Base-by-base conservation (phyloP, 1,139 yeast species). In the Pichia sp. region DNA sequence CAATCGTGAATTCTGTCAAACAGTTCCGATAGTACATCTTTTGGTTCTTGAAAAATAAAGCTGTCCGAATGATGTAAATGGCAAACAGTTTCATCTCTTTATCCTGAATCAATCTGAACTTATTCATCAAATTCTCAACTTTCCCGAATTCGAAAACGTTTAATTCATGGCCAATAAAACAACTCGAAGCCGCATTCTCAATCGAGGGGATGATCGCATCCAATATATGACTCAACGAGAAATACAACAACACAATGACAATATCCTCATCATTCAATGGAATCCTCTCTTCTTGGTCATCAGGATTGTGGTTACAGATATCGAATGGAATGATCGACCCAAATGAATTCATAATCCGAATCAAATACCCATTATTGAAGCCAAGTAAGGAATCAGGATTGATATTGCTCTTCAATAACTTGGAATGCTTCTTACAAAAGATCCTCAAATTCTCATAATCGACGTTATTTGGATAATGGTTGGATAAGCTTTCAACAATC, bases 161-260 rank as follows among this genome's bases (percentile, higher is more conserved):
- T 42, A 46, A 37, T 4, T 44, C 50, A 2, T 39, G 28, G 70
- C 52, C 53, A 4, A 36, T 30, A 37, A 53, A 54, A 4, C 42
- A 48, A 28, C 35, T 42, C 7, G 43, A 30, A 12, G 52, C 37
- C 31, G 44, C 44, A 17, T 36, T 35, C 9, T 36, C 11, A 12
- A 44, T 37, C 3, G 42, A 33, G 6, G 48, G 50, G 21, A 49
- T 33, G 5, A 46, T 41, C 15, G 31, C 31, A 10, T 40, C 31
- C 17, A 49, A 28, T 22, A 44, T 14, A 22, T 17, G 24, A 4
- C 38, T 41, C 6, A 48, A 18, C 10, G 54, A 38, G n/a, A 47
- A 30, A 32, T 35, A 48, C 12, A 45, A 27, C n/a, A 48, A 30
- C 15, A 39, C 37, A 10, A 47, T 39, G 12, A 43, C 19, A 19